Percentiles rank a stretch among this genome's conserved stretches.
Conservation (phyloP, 345 rosid species). For the Excoecaria agallocha region DNA sequence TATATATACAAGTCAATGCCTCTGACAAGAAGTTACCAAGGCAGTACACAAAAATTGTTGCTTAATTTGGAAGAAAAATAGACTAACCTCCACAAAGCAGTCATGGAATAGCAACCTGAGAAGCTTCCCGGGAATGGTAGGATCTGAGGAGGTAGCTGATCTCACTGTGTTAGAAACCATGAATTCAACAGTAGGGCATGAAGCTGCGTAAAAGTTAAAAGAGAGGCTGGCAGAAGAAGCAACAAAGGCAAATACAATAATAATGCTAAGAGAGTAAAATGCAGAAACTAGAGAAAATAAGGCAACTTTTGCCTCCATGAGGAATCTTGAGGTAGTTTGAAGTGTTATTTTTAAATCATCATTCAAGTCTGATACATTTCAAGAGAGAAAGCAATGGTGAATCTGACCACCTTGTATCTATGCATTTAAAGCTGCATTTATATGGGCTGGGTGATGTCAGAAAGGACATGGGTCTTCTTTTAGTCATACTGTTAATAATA, state of each 20-base stretch:
- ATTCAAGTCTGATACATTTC: background rate
- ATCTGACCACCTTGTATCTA: background rate
- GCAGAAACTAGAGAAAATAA: background rate
- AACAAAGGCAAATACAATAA: conserved; percentile 23
- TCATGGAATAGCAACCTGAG: conserved; percentile 86
- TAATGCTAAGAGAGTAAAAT: conserved; percentile 13
- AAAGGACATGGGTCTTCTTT: conserved; percentile 28
- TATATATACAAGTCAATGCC: too few species aligned
- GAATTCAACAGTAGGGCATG: conserved; percentile 74
- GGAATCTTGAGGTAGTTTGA: background rate
- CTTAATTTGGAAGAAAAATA: background rate
- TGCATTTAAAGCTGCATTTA: conserved; percentile 42
- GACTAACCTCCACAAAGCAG: conserved; percentile 79
- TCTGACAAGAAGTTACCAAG: background rate
- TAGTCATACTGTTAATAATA: background rate
- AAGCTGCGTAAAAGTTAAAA: conserved; percentile 64
- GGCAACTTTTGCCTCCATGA: conserved; percentile 36
- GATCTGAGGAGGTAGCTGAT: conserved; percentile 62
- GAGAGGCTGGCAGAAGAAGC: conserved; percentile 42
- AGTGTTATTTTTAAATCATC: background rate
- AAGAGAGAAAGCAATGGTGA: background rate
- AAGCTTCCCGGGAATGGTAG: conserved; percentile 80
- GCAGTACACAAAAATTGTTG: too few species aligned
- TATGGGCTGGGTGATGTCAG: conserved; percentile 38
- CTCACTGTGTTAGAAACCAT: conserved; percentile 61